phyloP scores from a whole-genome alignment of 106 monocot species.

The Dioscorea zingiberensis region DNA sequence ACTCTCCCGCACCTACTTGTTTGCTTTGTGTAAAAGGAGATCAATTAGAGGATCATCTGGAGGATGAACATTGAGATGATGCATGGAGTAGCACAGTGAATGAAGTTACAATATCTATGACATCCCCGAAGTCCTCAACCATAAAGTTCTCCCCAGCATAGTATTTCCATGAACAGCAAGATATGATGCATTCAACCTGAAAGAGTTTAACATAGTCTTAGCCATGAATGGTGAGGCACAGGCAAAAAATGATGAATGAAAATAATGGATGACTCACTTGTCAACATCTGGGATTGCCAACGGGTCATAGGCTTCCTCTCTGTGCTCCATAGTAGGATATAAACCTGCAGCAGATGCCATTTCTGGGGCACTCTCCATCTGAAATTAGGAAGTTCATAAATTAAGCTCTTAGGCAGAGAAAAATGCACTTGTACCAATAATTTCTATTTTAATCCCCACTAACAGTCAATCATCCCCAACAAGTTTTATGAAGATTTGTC shows the following conservation, averaged over 20 bases:
- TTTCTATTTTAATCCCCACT: too few species aligned
- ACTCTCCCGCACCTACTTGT: too few species aligned
- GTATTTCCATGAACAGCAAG: conserved; percentile 72
- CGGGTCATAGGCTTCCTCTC: conserved; percentile 71
- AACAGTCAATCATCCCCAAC: too few species aligned
- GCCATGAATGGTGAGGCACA: background rate
- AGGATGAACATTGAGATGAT: too few species aligned
- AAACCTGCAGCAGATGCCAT: conserved; percentile 42
- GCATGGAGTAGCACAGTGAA: too few species aligned
- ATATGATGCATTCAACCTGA: conserved; percentile 81
- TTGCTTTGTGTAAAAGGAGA: too few species aligned
- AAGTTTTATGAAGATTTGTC: too few species aligned
- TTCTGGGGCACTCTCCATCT: conserved; percentile 61
- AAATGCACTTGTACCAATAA: too few species aligned
- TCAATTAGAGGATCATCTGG: too few species aligned
- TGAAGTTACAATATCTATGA: conserved; percentile 7
- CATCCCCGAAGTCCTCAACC: conserved; percentile 59
- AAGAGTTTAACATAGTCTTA: background rate
- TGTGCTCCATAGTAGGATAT: conserved; percentile 46
- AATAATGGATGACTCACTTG: conserved; percentile 36
- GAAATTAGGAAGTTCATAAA: background rate
- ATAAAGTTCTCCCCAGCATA: conserved; percentile 71
- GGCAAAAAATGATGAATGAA: background rate
- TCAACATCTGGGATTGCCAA: conserved; percentile 72
- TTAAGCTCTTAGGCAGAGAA: too few species aligned